Percentiles rank a stretch among this genome's conserved stretches.
phyloP scores from a whole-genome alignment of 2,329 filamentous ascomycete genomes.

The Colletotrichum tofieldiae region DNA sequence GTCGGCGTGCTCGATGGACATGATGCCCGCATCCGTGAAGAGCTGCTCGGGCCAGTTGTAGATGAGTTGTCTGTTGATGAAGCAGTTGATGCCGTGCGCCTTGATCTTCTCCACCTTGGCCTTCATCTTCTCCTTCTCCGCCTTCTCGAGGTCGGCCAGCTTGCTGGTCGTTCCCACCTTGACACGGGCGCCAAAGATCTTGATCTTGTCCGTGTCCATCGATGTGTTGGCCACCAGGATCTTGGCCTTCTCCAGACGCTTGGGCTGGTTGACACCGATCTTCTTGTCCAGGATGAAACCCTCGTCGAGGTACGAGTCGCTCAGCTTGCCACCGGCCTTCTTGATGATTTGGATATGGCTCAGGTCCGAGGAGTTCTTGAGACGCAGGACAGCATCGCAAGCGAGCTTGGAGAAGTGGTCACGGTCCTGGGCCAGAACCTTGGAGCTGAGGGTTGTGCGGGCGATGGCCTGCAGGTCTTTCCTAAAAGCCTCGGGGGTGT shows the following conservation, averaged over 20 bases:
- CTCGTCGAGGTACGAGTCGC: slow-evolving; percentile 97
- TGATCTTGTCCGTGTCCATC: slow-evolving; percentile 99
- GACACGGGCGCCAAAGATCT: slow-evolving; percentile 97
- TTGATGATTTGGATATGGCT: slow-evolving; percentile 99
- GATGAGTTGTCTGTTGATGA: slow-evolving; percentile 99
- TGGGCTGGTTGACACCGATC: slow-evolving; percentile 98
- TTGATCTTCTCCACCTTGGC: slow-evolving; percentile 99
- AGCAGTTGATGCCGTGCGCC: slow-evolving; percentile 99
- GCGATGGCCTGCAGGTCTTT: slow-evolving; percentile 93
- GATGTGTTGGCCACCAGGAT: slow-evolving; percentile 98
- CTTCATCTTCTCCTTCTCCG: slow-evolving; percentile 99
- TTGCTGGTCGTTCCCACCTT: slow-evolving; percentile 98
- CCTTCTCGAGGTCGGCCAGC: slow-evolving; percentile 97
- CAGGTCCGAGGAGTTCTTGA: slow-evolving; percentile 92
- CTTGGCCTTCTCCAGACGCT: slow-evolving; percentile 97
- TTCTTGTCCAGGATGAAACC: slow-evolving; percentile 99
- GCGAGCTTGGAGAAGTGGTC: slow-evolving; percentile 93
- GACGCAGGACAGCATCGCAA: slow-evolving; percentile 89
- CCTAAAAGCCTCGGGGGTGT: slow-evolving; percentile 85
- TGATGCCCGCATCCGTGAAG: slow-evolving; percentile 96
- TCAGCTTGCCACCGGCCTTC: slow-evolving; percentile 97
- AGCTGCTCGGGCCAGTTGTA: slow-evolving; percentile 99
- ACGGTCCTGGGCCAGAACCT: slow-evolving; percentile 94
- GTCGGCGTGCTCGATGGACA: slow-evolving; percentile 98
- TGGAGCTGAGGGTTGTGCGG: slow-evolving; percentile 95